A percentile compares a stretch with the other conserved stretches of the same genome.
Evolutionary conservation across 345 rosid genomes (phyloP).

Genomic region (Anastatica hierochuntica): DNA sequence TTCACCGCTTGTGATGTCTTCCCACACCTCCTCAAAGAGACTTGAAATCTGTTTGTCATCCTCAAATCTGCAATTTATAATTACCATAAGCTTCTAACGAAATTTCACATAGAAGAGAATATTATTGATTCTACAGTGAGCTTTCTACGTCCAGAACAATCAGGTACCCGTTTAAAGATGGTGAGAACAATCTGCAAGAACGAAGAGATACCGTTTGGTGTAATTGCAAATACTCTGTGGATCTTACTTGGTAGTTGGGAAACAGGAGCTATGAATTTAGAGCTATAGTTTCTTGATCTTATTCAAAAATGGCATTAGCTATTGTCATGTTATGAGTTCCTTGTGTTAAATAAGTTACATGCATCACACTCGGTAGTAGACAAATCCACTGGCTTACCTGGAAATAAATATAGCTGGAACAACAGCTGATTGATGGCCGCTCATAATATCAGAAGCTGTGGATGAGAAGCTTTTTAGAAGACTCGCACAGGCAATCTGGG

Average conservation of each 20-base stretch:
- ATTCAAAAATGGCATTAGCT: not conserved
- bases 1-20: slow-evolving; percentile 85
- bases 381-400: slow-evolving; percentile 42
- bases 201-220: not conserved
- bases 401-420: slow-evolving; percentile 78
- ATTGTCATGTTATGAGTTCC: slow-evolving; percentile 1
- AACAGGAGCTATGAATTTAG: not conserved
- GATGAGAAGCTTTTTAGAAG: slow-evolving; percentile 76
- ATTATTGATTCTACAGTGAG: not conserved
- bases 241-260: slow-evolving; percentile 8
- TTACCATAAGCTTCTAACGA: not conserved
- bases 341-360: not conserved
- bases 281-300: not conserved
- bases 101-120: not conserved
- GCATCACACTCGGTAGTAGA: not conserved
- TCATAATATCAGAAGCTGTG: slow-evolving; percentile 62
- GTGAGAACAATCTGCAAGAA: not conserved
- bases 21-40: slow-evolving; percentile 94
- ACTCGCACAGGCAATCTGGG: slow-evolving; percentile 74
- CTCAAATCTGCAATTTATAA: slow-evolving; percentile 58
- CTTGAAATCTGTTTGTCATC: slow-evolving; percentile 78
- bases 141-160: not conserved
- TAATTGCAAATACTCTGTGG: not conserved
- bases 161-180: not conserved
- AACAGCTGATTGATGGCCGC: slow-evolving; percentile 55